Percentiles rank a stretch among this genome's conserved stretches.
Conservation (phyloP, 1,284 basidiomycete species). For the Pterulicium gracile region DNA sequence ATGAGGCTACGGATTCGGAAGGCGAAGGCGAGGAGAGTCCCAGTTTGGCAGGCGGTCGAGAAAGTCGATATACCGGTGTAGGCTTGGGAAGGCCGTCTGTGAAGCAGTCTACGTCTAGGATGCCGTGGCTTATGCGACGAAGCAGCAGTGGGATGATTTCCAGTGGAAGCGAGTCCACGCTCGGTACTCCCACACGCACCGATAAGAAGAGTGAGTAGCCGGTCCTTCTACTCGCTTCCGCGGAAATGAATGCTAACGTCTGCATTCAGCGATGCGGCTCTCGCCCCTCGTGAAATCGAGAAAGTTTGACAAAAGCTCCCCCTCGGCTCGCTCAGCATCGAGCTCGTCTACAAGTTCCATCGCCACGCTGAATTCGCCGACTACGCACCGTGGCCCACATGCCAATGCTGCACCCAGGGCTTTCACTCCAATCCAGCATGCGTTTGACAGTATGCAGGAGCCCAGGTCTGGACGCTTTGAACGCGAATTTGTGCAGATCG, state of each 20-base stretch:
- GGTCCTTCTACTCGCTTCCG: slow-evolving; percentile 9
- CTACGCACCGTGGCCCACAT: slow-evolving; percentile 16
- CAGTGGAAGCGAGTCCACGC: slow-evolving; percentile 49
- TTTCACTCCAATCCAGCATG: slow-evolving; percentile 12
- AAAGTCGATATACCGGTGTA: slow-evolving; percentile 49
- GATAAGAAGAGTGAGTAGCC: slow-evolving; percentile 9
- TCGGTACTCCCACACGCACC: slow-evolving; percentile 52
- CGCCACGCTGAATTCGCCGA: slow-evolving; percentile 26
- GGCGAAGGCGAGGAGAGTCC: slow-evolving; percentile 44
- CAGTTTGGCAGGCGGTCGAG: slow-evolving; percentile 23
- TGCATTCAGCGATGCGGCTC: slow-evolving; percentile 25
- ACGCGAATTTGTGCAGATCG: slow-evolving; percentile 71
- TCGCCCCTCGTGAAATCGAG: slow-evolving; percentile 33
- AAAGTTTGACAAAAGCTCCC: slow-evolving; percentile 14
- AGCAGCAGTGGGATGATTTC: slow-evolving; percentile 73
- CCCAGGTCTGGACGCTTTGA: slow-evolving; percentile 56
- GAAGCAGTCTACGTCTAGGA: slow-evolving; percentile 22
- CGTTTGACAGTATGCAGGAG: slow-evolving; percentile 26
- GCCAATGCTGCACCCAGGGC: slow-evolving; percentile 11
- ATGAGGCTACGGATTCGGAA: slow-evolving; percentile 36
- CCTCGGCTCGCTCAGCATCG: slow-evolving; percentile 38
- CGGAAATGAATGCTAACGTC: slow-evolving; percentile 42
- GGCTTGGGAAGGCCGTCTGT: slow-evolving; percentile 50
- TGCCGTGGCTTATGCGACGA: slow-evolving; percentile 56
- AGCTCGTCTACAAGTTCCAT: slow-evolving; percentile 40